Conservation (phyloP, 192 early-diverging fungal genomes). For the Umbelopsis ramanniana region DNA sequence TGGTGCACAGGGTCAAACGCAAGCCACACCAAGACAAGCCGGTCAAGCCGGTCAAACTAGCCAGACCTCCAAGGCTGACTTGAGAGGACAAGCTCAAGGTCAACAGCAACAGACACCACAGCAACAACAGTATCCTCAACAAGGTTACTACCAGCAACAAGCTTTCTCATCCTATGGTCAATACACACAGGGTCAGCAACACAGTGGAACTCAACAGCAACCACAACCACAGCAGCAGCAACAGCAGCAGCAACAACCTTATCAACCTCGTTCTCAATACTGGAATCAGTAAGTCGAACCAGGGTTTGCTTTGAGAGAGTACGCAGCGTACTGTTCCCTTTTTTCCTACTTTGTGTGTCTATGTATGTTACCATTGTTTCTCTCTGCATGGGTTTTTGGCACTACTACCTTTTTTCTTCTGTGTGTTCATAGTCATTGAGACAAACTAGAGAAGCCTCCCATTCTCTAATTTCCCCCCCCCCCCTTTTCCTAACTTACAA, state of each 20-base stretch:
- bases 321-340: neutral
- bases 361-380: constrained; percentile 9
- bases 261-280: constrained; percentile 37
- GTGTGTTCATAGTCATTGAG: constrained; percentile 24
- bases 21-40: neutral
- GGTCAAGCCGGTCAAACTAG: constrained; percentile 4
- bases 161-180: constrained; percentile 37
- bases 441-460: neutral
- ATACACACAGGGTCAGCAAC: constrained; percentile 41
- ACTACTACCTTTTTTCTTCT: constrained; percentile 14
- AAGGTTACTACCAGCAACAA: constrained; percentile 42
- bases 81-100: constrained; percentile 29
- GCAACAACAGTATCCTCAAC: constrained; percentile 40
- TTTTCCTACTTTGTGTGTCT: neutral
- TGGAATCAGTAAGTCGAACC: constrained; percentile 45
- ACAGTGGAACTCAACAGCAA: constrained; percentile 23
- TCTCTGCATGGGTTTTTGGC: constrained; percentile 16
- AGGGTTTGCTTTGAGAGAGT: neutral
- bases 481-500: constrained; percentile 25
- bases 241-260: constrained; percentile 25
- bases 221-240: constrained; percentile 39
- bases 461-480: too few relatives aligned
- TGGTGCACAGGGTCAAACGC: constrained; percentile 16
- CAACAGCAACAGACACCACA: constrained; percentile 23
- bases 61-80: constrained; percentile 12